These are phyloP conservation scores for Chaetomiaceae sp. DNA, from an alignment of 2,329 filamentous ascomycete genomes.

Conservation along the genomic window DNA sequence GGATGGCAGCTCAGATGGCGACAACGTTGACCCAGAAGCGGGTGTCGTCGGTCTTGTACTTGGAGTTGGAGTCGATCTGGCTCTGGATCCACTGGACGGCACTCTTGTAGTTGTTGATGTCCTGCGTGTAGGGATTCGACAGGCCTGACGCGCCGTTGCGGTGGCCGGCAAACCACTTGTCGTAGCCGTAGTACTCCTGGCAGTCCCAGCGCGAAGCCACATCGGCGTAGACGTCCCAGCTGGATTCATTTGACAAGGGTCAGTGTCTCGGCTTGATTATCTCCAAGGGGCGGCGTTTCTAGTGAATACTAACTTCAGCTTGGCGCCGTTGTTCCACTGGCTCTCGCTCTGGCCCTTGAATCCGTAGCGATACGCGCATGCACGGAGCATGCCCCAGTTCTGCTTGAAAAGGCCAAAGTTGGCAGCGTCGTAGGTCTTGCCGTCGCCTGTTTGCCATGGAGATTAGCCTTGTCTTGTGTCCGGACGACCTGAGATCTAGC, in stretches of 20 bases:
- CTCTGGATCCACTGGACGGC: conserved; percentile 2
- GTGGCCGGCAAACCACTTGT: conserved; percentile 4
- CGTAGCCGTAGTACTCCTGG: conserved; percentile 6
- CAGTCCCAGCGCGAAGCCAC: conserved; percentile 2
- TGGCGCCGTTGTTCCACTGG: conserved; percentile 1
- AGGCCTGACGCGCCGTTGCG: background rate
- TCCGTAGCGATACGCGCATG: background rate
- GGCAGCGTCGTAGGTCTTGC: background rate
- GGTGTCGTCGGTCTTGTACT: background rate
- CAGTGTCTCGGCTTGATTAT: no score
- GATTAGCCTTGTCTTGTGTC: no score
- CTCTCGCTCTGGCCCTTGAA: background rate
- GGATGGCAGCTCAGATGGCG: background rate
- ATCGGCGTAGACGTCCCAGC: conserved; percentile 1
- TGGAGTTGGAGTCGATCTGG: background rate
- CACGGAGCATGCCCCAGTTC: conserved; percentile 4
- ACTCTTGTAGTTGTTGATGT: conserved; percentile 6
- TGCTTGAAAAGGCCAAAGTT: conserved; percentile 7
- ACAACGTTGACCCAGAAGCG: background rate
- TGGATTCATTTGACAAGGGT: background rate
- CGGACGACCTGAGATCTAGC: no score
- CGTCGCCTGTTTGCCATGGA: background rate
- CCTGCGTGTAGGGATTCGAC: background rate
- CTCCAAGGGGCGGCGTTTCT: no score
- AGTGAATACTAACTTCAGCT: background rate